Evolutionary conservation across 768 basidiomycete species (phyloP).

Genomic region (Brasilioporus rufonigricans): DNA sequence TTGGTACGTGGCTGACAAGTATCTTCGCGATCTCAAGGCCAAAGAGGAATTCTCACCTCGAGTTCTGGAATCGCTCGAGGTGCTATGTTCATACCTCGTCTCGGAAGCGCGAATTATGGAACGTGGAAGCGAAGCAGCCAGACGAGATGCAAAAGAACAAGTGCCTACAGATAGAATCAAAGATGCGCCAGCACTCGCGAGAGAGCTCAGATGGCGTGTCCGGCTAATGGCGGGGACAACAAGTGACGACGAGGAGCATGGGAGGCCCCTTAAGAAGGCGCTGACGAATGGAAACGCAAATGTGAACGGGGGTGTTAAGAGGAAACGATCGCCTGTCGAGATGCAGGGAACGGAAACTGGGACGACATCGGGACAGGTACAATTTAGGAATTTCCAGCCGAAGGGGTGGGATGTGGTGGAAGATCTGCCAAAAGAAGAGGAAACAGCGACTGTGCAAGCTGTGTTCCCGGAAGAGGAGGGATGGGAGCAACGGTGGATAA

Average conservation of each 20-base stretch:
- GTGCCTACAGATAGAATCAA: conserved; percentile 80
- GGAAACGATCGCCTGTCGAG: conserved; percentile 34
- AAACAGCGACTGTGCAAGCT: conserved; percentile 38
- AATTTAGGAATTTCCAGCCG: conserved; percentile 69
- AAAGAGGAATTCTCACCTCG: conserved; percentile 52
- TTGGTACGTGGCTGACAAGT: conserved; percentile 88
- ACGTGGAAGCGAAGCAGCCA: conserved; percentile 62
- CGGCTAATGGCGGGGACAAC: conserved; percentile 55
- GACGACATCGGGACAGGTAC: conserved; percentile 21
- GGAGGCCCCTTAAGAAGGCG: conserved; percentile 24
- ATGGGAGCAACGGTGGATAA: conserved; percentile 48
- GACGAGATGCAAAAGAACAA: conserved; percentile 77
- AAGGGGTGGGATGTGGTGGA: conserved; percentile 59
- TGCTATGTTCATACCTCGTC: conserved; percentile 77
- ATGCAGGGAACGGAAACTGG: conserved; percentile 4
- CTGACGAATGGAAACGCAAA: conserved; percentile 26
- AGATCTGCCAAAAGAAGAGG: conserved; percentile 42
- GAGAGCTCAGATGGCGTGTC: conserved; percentile 85
- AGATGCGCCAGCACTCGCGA: conserved; percentile 75
- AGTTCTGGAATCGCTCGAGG: conserved; percentile 66
- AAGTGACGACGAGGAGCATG: conserved; percentile 65
- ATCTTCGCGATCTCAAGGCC: conserved; percentile 66
- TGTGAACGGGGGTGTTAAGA: conserved; percentile 35
- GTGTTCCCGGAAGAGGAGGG: conserved; percentile 39
- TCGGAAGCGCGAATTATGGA: conserved; percentile 73